Evolutionary conservation across 1,284 basidiomycete species (phyloP), one percentile per base, ranked within the genome.

Genomic region (Sporisorium scitamineum): DNA sequence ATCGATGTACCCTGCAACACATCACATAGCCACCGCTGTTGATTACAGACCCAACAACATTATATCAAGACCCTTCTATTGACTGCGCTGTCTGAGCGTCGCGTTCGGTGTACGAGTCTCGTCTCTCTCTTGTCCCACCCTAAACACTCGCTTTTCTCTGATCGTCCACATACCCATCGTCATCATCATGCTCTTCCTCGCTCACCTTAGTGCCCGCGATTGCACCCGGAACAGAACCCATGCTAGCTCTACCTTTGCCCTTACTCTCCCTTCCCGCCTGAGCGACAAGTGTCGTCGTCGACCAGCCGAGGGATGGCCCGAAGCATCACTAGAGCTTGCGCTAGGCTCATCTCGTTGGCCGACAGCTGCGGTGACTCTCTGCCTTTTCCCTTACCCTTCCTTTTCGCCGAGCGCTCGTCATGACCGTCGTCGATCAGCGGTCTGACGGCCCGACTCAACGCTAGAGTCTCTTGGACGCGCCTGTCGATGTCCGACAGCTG

Each of bases 401-500:
- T 44, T n/a, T 10, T 29, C 32, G 31, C 13, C 39, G 42, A 50
- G 10, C 41, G 44, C 5, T 26, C 22, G 32, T 39, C 5, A n/a
- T n/a, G 47, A 18, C 10, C 9, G 34, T 51, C 24, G 16, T 64
- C 61, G 7, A 27, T 50, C 29, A 70, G 29, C n/a, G 58, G 51
- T 22, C 45, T 52, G 32, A 61, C 34, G 14, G 51, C 37, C 20
- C 62, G 50, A 27, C 66, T 62, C 22, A 59, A 71, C 1, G 58
- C 55, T 32, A 65, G 41, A 2, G 69, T 63, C n/a, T 54, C 48
- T 0, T 54, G 52, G 11, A 55, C 69, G 0, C 56, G 47, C 13
- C 44, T 11, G 14, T 22, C 26, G 13, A 20, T 22, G 16, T 20
- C 16, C 9, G 11, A 34, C 11, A 16, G 11, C 20, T n/a, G n/a